Conservation (phyloP, 2,329 filamentous ascomycete species). For the Macrophomina pseudophaseolina region DNA sequence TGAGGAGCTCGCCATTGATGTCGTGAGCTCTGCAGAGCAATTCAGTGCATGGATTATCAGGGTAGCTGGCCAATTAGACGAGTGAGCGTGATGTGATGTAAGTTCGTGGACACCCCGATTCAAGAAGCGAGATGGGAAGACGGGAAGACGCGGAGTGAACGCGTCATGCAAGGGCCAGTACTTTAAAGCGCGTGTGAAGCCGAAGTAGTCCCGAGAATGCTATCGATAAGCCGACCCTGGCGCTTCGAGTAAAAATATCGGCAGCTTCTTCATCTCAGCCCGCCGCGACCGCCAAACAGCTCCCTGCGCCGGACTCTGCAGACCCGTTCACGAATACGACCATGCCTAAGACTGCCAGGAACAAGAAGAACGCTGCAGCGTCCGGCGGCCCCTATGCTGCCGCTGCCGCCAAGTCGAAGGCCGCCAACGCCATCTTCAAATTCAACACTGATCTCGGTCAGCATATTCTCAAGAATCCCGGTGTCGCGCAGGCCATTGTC, state of each 20-base stretch:
- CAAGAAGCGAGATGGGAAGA: constrained; percentile 8
- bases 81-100: neutral
- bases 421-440: constrained; percentile 87
- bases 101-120: neutral
- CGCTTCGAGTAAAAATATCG: constrained; percentile 8
- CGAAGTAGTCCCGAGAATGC: neutral
- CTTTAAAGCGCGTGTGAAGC: neutral
- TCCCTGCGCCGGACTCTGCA: constrained; percentile 15
- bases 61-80: neutral
- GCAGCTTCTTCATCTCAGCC: neutral
- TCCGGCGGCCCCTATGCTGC: constrained; percentile 53
- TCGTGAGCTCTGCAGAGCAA: neutral
- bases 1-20: constrained; percentile 13
- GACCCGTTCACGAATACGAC: constrained; percentile 27
- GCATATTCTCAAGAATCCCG: constrained; percentile 64
- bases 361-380: constrained; percentile 42
- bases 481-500: constrained; percentile 69
- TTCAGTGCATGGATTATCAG: no score
- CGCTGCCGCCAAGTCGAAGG: constrained; percentile 52
- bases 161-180: constrained; percentile 13
- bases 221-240: constrained; percentile 23
- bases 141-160: constrained; percentile 13
- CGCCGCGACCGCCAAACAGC: constrained; percentile 9
- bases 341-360: constrained; percentile 53
- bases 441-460: constrained; percentile 82